These are phyloP conservation scores for Cardiospermum halicacabum DNA, from an alignment of 345 rosid species.

Conservation along the genomic window DNA sequence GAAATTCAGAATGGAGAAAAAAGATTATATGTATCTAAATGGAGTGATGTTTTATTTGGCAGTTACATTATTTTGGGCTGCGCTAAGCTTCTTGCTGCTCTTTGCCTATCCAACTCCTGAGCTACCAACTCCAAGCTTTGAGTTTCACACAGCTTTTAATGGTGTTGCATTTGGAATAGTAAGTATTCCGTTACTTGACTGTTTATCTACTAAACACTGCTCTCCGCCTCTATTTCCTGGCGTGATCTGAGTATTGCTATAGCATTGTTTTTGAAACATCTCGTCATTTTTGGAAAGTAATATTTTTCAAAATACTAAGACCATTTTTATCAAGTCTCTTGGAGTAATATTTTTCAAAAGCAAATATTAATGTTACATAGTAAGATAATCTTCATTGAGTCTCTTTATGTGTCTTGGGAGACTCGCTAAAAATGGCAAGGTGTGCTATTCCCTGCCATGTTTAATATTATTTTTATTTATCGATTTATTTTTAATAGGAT, in stretches of 20 bases:
- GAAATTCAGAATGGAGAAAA: background rate
- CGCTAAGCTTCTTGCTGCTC: slow-evolving; percentile 76
- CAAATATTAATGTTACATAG: background rate
- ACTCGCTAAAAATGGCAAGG: no score
- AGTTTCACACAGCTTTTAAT: slow-evolving; percentile 85
- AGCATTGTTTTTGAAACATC: background rate
- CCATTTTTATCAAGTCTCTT: no score
- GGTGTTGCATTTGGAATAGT: slow-evolving; percentile 95
- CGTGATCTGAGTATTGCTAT: background rate
- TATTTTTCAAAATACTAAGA: no score
- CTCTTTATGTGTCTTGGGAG: no score
- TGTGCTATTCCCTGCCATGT: no score
- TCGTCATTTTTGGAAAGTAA: background rate
- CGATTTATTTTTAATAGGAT: no score
- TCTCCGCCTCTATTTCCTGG: background rate
- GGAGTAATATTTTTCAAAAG: background rate
- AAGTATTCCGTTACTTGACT: slow-evolving; percentile 28
- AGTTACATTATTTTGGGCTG: slow-evolving; percentile 88
- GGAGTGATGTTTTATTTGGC: slow-evolving; percentile 24
- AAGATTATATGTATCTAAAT: slow-evolving; percentile 9
- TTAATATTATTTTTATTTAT: no score
- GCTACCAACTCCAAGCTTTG: slow-evolving; percentile 90
- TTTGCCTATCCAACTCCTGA: slow-evolving; percentile 98
- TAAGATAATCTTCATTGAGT: no score
- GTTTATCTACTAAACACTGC: background rate